phyloP scores from a whole-genome alignment of 805 yeast species.

The Yarrowia keelungensis region DNA sequence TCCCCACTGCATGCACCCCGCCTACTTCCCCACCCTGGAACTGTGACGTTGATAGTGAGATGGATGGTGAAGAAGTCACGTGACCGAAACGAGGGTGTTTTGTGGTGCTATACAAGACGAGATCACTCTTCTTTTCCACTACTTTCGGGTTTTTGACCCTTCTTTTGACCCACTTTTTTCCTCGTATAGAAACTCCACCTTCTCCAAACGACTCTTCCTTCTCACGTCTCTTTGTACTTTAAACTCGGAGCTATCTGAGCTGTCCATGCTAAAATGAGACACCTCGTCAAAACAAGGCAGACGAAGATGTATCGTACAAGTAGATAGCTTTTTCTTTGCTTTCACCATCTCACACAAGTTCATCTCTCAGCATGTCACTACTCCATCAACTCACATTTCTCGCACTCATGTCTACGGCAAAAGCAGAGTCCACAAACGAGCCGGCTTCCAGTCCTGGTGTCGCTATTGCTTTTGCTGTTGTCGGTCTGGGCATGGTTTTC shows the following conservation, averaged over 20 bases:
- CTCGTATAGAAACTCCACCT: too few relatives aligned
- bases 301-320: neutral
- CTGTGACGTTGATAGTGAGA: neutral
- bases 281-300: neutral
- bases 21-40: neutral
- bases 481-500: constrained; percentile 7
- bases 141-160: too few relatives aligned
- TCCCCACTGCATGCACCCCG: constrained; percentile 11
- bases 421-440: neutral
- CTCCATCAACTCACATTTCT: neutral
- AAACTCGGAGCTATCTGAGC: neutral
- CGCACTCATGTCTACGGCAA: neutral
- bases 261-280: constrained; percentile 10
- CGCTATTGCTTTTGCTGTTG: constrained; percentile 1
- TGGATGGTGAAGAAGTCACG: too few relatives aligned
- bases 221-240: neutral
- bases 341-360: too few relatives aligned
- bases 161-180: too few relatives aligned
- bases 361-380: neutral
- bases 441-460: constrained; percentile 3
- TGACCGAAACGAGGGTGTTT: neutral
- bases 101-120: too few relatives aligned
- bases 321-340: neutral
- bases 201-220: too few relatives aligned
- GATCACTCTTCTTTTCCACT: too few relatives aligned